Evolutionary conservation across 1,284 basidiomycete species (phyloP).

Genomic region (Anthracocystis setariae): DNA sequence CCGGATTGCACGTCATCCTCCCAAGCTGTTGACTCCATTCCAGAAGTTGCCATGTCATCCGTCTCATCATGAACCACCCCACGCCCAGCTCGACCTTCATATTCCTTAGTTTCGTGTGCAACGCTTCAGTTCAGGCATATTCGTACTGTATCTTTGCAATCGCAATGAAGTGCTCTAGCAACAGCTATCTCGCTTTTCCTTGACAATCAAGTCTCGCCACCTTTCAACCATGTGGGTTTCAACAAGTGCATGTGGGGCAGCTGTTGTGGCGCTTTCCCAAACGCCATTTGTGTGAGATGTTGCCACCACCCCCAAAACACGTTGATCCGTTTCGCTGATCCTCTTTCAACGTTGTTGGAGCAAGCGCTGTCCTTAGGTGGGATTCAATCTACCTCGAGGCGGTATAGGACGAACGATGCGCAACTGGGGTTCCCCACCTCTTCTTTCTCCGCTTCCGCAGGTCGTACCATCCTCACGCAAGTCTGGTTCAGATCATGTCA

Average conservation of each 20-base stretch:
- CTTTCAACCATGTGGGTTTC: not conserved
- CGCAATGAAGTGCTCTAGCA: not conserved
- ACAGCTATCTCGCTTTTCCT: not conserved
- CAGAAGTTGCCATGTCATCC: too few species aligned
- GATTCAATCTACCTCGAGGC: too few species aligned
- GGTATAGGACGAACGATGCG: too few species aligned
- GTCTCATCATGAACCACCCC: too few species aligned
- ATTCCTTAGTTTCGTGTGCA: too few species aligned
- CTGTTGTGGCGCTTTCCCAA: not conserved
- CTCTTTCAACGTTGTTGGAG: not conserved
- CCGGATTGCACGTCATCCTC: too few species aligned
- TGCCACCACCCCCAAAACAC: not conserved
- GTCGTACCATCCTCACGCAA: not conserved
- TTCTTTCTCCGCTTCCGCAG: not conserved
- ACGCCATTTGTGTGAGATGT: constrained; percentile 5
- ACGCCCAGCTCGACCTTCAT: too few species aligned
- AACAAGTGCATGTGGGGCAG: not conserved
- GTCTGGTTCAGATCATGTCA: not conserved
- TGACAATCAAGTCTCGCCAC: constrained; percentile 2
- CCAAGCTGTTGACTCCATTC: too few species aligned
- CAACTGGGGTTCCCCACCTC: too few species aligned
- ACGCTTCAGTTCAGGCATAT: too few species aligned
- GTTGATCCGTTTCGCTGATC: not conserved
- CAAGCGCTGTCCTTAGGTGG: not conserved
- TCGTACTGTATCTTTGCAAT: too few species aligned